A percentile compares a stretch with the other conserved stretches of the same genome.
Evolutionary conservation across 352 stramenopile species (phyloP).

Genomic region (Phytophthora multivora): DNA sequence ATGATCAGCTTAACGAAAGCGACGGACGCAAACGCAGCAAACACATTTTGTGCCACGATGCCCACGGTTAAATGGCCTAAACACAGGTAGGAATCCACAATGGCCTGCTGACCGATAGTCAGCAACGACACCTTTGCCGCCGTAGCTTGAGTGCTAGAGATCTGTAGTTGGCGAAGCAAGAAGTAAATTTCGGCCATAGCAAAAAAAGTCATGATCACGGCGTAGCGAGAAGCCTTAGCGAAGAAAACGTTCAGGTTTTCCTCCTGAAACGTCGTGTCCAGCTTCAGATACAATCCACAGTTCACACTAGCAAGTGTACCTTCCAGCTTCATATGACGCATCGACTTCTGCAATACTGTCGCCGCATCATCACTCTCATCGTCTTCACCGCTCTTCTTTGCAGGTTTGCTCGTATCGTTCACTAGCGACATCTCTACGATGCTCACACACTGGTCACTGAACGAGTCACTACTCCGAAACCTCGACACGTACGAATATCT

Average conservation of each 20-base stretch:
- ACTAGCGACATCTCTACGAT: slow-evolving; percentile 77
- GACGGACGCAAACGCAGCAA: slow-evolving; percentile 95
- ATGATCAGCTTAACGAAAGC: slow-evolving; percentile 99
- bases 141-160: slow-evolving; percentile 84
- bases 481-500: slow-evolving; percentile 79
- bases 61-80: slow-evolving; percentile 95
- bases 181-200: slow-evolving; percentile 89
- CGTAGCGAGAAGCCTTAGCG: slow-evolving; percentile 76
- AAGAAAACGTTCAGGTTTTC: slow-evolving; percentile 87
- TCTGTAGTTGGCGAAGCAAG: slow-evolving; percentile 82
- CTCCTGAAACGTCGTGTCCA: slow-evolving; percentile 80
- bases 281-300: slow-evolving; percentile 74
- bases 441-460: slow-evolving; percentile 84
- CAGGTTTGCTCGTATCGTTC: slow-evolving; percentile 39
- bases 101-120: slow-evolving; percentile 85
- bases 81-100: slow-evolving; percentile 96
- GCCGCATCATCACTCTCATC: slow-evolving; percentile 46
- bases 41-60: slow-evolving; percentile 94
- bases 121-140: slow-evolving; percentile 82
- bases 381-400: slow-evolving; percentile 11
- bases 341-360: slow-evolving; percentile 41
- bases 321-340: slow-evolving; percentile 53
- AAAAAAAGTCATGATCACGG: slow-evolving; percentile 87
- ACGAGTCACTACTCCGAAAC: slow-evolving; percentile 82
- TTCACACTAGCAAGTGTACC: slow-evolving; percentile 80